Evolutionary conservation across 2,329 filamentous ascomycete genomes (phyloP).

Genomic region (Pseudogymnoascus sp.): DNA sequence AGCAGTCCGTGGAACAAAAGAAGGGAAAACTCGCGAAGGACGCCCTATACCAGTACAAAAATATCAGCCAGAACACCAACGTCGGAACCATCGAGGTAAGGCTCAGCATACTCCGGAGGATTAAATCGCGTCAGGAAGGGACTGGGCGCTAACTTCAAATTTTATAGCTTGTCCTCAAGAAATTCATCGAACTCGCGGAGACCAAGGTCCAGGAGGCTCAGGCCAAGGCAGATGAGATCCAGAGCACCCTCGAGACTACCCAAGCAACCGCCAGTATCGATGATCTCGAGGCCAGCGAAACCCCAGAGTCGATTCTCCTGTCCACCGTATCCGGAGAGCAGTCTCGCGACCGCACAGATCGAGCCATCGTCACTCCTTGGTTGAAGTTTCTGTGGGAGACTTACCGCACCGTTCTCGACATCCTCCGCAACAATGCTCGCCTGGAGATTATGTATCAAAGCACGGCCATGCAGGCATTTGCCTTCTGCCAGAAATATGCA

Average conservation of each 20-base stretch:
- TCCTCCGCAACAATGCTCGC: constrained; percentile 96
- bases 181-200: constrained; percentile 95
- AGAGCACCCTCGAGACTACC: constrained; percentile 74
- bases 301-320: constrained; percentile 93
- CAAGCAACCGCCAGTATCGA: constrained; percentile 71
- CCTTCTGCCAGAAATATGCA: constrained; percentile 96
- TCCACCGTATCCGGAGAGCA: constrained; percentile 98
- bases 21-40: constrained; percentile 99
- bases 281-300: constrained; percentile 94
- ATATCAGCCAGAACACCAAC: constrained; percentile 98
- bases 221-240: constrained; percentile 90
- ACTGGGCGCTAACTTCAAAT: constrained; percentile 14
- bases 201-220: constrained; percentile 94
- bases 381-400: constrained; percentile 99
- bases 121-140: not conserved
- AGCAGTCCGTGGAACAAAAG: constrained; percentile 92
- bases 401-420: constrained; percentile 95
- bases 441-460: constrained; percentile 97
- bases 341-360: constrained; percentile 92
- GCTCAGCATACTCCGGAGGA: not conserved
- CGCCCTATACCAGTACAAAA: constrained; percentile 99
- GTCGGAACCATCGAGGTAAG: constrained; percentile 90
- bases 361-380: constrained; percentile 97
- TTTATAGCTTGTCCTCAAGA: constrained; percentile 77
- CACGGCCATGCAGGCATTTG: constrained; percentile 95